These are phyloP conservation scores for Alnus glutinosa DNA, from an alignment of 306 rosid species.

Conservation along the genomic window DNA sequence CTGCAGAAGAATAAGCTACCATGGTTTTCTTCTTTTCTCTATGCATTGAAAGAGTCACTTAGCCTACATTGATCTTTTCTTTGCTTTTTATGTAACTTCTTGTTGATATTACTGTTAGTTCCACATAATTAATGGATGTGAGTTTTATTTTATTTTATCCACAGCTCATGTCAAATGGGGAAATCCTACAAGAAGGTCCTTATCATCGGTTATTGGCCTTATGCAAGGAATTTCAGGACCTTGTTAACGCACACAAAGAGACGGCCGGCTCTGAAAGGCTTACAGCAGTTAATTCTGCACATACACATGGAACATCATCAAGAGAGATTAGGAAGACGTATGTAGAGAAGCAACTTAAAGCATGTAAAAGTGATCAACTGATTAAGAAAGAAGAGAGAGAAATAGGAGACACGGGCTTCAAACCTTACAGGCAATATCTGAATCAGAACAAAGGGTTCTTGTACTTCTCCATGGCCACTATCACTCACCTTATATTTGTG, in stretches of 20 bases:
- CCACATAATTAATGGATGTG: not conserved
- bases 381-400: slow-evolving; percentile 61
- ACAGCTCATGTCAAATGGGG: slow-evolving; percentile 60
- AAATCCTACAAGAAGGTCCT: slow-evolving; percentile 44
- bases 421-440: slow-evolving; percentile 56
- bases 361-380: slow-evolving; percentile 35
- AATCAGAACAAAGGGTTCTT: slow-evolving; percentile 48
- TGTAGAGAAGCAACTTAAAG: slow-evolving; percentile 13
- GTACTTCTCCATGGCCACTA: slow-evolving; percentile 22
- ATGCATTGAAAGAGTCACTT: too few relatives aligned
- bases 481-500: slow-evolving; percentile 31
- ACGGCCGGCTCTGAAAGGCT: slow-evolving; percentile 37
- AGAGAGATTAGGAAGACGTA: slow-evolving; percentile 25
- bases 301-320: not conserved
- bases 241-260: slow-evolving; percentile 58
- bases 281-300: not conserved
- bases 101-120: slow-evolving; percentile 4
- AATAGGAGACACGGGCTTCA: slow-evolving; percentile 50
- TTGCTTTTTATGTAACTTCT: too few relatives aligned
- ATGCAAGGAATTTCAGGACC: slow-evolving; percentile 54
- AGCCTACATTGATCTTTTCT: too few relatives aligned
- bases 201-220: slow-evolving; percentile 40
- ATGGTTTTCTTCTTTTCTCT: too few relatives aligned
- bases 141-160: not conserved
- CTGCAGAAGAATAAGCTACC: too few relatives aligned